These are phyloP conservation scores for Claviceps citrina DNA, from an alignment of 2,329 filamentous ascomycete genomes.

Conservation along the genomic window DNA sequence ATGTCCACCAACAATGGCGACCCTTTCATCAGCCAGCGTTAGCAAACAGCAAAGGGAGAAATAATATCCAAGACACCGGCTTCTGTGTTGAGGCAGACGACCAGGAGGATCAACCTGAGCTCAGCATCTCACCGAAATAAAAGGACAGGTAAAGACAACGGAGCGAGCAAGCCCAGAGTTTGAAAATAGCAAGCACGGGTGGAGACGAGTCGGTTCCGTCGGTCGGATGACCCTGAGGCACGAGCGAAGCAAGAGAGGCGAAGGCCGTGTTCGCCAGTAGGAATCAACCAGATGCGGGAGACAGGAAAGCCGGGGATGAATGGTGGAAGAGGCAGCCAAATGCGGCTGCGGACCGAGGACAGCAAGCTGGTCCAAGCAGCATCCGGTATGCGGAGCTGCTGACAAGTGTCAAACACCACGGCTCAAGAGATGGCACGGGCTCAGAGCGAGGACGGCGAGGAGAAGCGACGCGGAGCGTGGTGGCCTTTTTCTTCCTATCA, in stretches of 20 bases:
- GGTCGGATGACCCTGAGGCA: conserved; percentile 5
- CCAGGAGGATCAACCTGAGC: not conserved
- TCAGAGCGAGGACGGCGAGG: not conserved
- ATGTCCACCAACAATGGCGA: not conserved
- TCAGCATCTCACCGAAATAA: not conserved
- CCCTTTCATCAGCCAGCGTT: not conserved
- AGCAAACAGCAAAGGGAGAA: not conserved
- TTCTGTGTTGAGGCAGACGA: not conserved
- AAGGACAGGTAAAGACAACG: not conserved
- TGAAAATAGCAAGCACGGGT: conserved; percentile 3
- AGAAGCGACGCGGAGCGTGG: not conserved
- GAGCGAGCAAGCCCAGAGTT: not conserved
- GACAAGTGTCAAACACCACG: conserved; percentile 3
- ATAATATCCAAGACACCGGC: not conserved
- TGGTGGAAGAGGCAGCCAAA: not conserved
- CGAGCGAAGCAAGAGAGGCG: not conserved
- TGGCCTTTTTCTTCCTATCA: not conserved
- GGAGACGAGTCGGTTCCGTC: conserved; percentile 5
- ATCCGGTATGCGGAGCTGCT: conserved; percentile 1
- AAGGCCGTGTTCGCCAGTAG: not conserved
- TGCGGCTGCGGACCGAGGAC: not conserved
- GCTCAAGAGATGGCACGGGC: conserved; percentile 5
- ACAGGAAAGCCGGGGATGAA: not conserved
- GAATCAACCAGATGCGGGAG: not conserved
- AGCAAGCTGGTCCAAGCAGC: conserved; percentile 1